phyloP scores from a whole-genome alignment of 805 yeast genomes.

The Lipomyces sp. region DNA sequence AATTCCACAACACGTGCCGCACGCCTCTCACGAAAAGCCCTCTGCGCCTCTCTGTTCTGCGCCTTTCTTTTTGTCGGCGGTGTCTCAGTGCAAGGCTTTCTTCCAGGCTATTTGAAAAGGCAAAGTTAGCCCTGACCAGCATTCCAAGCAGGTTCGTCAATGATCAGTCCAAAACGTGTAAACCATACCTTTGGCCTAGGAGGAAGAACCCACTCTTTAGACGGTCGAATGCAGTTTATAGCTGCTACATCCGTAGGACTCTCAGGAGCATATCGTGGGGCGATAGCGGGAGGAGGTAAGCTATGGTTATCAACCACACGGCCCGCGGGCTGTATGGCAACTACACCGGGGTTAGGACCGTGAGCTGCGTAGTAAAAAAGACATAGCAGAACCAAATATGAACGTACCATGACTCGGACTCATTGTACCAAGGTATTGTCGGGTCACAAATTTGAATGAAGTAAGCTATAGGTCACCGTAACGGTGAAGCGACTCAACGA shows the following conservation, averaged over 20 bases:
- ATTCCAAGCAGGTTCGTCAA: too few relatives aligned
- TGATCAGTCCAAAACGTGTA: background rate
- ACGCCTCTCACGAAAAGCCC: constrained; percentile 86
- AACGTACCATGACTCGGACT: constrained; percentile 30
- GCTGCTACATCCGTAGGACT: constrained; percentile 13
- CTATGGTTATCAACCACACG: constrained; percentile 7
- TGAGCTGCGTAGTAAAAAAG: background rate
- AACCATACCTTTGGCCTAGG: constrained; percentile 67
- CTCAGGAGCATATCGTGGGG: constrained; percentile 34
- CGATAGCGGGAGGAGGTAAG: constrained; percentile 24
- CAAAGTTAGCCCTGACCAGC: background rate
- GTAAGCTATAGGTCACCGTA: too few relatives aligned
- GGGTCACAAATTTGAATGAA: background rate
- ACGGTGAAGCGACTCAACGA: background rate
- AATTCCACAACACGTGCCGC: constrained; percentile 81
- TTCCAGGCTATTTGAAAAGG: constrained; percentile 46
- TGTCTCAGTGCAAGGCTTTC: constrained; percentile 70
- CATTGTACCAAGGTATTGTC: constrained; percentile 10
- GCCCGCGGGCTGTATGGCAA: constrained; percentile 31
- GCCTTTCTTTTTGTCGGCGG: constrained; percentile 88
- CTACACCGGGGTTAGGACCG: constrained; percentile 7
- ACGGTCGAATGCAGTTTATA: constrained; percentile 50
- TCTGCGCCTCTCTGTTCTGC: constrained; percentile 91
- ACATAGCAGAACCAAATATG: background rate
- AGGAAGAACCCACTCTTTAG: constrained; percentile 82